Evolutionary conservation across 2,329 filamentous ascomycete genomes (phyloP).

Genomic region (Tolypocladium inflatum): DNA sequence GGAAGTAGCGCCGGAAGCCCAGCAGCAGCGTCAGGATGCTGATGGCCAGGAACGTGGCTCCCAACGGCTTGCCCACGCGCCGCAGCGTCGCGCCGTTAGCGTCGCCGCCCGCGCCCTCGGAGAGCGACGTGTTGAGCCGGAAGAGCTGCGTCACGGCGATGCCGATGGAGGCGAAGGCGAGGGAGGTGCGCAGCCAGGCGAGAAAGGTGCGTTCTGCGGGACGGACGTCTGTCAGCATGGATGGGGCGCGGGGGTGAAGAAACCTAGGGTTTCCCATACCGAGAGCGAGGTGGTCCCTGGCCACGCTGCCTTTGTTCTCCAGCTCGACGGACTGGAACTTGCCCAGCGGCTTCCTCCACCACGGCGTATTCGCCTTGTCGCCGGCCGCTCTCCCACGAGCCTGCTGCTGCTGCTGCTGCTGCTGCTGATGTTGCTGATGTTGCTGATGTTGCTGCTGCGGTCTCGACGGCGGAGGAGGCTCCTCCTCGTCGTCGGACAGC

Average conservation of each 20-base stretch:
- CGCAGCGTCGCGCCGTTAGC: constrained; percentile 37
- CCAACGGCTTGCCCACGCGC: constrained; percentile 62
- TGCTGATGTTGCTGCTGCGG: constrained; percentile 1
- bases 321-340: constrained; percentile 58
- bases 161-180: constrained; percentile 74
- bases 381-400: constrained; percentile 3
- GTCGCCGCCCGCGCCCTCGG: constrained; percentile 18
- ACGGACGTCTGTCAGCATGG: background rate
- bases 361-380: constrained; percentile 19
- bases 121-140: constrained; percentile 63
- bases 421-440: no score
- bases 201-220: constrained; percentile 71
- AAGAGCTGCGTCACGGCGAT: constrained; percentile 80
- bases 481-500: constrained; percentile 3
- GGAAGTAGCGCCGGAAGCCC: constrained; percentile 71
- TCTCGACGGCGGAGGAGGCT: background rate
- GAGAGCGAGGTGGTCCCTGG: constrained; percentile 70
- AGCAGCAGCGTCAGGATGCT: constrained; percentile 66
- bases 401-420: background rate
- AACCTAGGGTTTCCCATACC: constrained; percentile 40
- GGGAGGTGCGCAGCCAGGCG: constrained; percentile 73
- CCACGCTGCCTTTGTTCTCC: constrained; percentile 79
- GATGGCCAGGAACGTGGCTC: constrained; percentile 67
- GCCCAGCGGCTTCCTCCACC: constrained; percentile 41
- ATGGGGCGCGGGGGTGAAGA: background rate